These are phyloP conservation scores for Paralagenidium karlingii DNA, from an alignment of 352 stramenopile genomes.

Conservation along the genomic window DNA sequence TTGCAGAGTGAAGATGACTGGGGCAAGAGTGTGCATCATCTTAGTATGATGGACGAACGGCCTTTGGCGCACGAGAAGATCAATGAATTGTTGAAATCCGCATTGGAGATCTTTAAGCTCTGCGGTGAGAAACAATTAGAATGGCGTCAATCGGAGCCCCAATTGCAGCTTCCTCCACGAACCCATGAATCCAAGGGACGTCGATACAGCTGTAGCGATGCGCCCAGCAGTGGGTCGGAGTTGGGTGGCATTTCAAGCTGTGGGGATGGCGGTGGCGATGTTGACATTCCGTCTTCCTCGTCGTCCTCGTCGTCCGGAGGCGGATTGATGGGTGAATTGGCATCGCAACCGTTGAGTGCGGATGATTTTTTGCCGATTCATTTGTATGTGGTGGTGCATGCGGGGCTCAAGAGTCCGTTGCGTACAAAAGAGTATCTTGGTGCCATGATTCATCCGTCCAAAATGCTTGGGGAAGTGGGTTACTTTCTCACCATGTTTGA, in stretches of 20 bases:
- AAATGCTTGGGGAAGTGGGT: slow-evolving; percentile 71
- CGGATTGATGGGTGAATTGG: too few species aligned
- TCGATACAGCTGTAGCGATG: too few species aligned
- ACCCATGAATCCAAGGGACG: too few species aligned
- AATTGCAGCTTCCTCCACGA: too few species aligned
- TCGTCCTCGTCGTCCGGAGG: not conserved
- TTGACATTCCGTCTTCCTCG: not conserved
- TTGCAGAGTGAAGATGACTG: slow-evolving; percentile 65
- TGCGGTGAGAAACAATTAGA: slow-evolving; percentile 69
- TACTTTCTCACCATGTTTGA: slow-evolving; percentile 86
- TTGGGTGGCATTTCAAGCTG: not conserved
- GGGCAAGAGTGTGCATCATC: slow-evolving; percentile 64
- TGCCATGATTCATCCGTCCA: slow-evolving; percentile 73
- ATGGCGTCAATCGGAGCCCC: slow-evolving; percentile 23
- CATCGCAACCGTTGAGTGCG: slow-evolving; percentile 61
- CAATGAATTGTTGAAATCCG: slow-evolving; percentile 60
- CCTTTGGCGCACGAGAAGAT: slow-evolving; percentile 63
- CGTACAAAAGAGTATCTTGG: slow-evolving; percentile 61
- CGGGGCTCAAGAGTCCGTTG: slow-evolving; percentile 55
- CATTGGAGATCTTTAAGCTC: slow-evolving; percentile 69
- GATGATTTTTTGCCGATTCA: slow-evolving; percentile 81
- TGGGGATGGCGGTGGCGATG: not conserved
- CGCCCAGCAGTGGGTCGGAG: too few species aligned
- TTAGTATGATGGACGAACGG: slow-evolving; percentile 78
- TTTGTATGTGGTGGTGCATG: slow-evolving; percentile 77